Base-by-base conservation (phyloP, 1,284 basidiomycete species). In the Pseudozyma thailandica region DNA sequence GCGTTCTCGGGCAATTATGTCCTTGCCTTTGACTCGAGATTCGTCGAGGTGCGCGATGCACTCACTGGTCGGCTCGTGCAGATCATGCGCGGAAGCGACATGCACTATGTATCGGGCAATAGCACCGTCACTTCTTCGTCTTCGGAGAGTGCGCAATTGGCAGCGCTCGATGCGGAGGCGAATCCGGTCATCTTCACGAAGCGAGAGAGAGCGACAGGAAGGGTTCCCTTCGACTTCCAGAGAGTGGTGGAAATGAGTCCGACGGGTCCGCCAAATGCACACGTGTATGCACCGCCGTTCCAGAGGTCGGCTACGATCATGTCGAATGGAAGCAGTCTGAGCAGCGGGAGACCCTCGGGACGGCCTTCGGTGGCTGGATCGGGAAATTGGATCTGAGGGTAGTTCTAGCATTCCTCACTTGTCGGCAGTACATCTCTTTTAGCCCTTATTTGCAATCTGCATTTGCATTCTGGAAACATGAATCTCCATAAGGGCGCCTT, bases 21-120 rank as follows among this genome's bases (percentile, higher is more conserved):
- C 49, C 87, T 97, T 18, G 89, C 95, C 31, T 93, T 97, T 84
- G 93, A 95, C 81, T 86, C 89, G 16, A 89, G 92, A 27, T 97
- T 97, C 85, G 91, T 98, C 80, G 94, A 98, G 84, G 88, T 98
- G 39, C 89, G 94, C 28, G 91, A 96, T 79, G 88, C 91, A 73
- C 85, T 91, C 70, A 92, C 90, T 0, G 93, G 93, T 13, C 89
- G 91, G 8, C 87, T 98, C 10, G 88, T 90, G 0, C 94, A 98
- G 83, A 93, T 97, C 82, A 92, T 97, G 68, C 87, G 89, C 0
- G 90, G 90, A 23, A 87, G 86, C 57, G 90, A 96, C 75, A 86
- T 96, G 20, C 88, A 91, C 15, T 93, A 91, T 78, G 88, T 93
- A 10, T 96, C 71, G 2, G 72, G 72, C 37, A 63, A 54, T 45